Evolutionary conservation across 2,329 filamentous ascomycete genomes (phyloP), one percentile per base, ranked within the genome.

Genomic region (Fusarium sambucinum): DNA sequence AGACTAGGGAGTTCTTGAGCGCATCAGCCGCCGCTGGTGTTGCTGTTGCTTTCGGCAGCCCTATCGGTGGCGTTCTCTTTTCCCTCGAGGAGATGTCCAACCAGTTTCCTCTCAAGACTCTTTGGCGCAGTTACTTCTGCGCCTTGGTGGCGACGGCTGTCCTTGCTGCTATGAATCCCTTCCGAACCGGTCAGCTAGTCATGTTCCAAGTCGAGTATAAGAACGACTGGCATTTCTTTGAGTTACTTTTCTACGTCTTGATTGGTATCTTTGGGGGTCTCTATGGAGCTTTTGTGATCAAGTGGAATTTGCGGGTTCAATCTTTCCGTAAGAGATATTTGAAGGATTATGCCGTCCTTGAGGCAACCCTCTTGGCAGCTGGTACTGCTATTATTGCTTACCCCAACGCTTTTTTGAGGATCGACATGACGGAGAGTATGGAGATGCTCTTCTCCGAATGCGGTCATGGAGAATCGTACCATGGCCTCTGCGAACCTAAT

Each of bases 351-450:
- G 91, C 94, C 9, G 88, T 98, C 32, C 85, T 94, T 5, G 96
- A 99, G 78, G 92, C 94, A 1, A 94, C 93, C 1, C 80, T 97
- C 17, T 82, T 99, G 40, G 94, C 96, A 2, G 87, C 90, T 0
- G 86, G 89, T 10, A 99, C 96, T 6, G 96, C 94, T 12, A 85
- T 98, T 25, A 85, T 99, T n/a, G 97, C 95, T 79, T 99, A 97
- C 75, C 96, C 95, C 1, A 99, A 99, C 73, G 94, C 92, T 78
- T 98, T 99, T 70, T 78, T 99, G 58, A 87, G 93, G 56, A 97
- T 98, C 73, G 96, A 99, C 80, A 98, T 99, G 96, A 97, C 96
- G 0, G 95, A 98, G 82, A 97, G 94, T 82, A 98, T 99, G 96
- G 94, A 98, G 77, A 97, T 97, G 67, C 82, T 99, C 13, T 99